Evolutionary conservation across 2,329 filamentous ascomycete genomes (phyloP).

Genomic region (Fusarium sulawesiense): DNA sequence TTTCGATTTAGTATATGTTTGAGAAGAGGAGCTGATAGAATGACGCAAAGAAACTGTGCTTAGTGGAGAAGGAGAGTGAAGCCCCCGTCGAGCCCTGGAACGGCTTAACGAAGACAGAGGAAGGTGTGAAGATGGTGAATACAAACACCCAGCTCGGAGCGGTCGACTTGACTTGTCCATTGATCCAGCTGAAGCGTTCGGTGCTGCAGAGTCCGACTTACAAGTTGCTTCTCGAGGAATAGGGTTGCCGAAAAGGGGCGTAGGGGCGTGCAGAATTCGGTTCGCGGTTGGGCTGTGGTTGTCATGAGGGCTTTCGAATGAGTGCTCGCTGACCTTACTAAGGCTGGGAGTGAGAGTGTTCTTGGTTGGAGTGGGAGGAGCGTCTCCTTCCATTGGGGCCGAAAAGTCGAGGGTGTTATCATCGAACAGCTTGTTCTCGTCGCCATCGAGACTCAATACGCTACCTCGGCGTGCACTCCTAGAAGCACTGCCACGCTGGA

Average conservation of each 20-base stretch:
- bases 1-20: constrained; percentile 63
- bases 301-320: constrained; percentile 53
- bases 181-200: constrained; percentile 26
- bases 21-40: constrained; percentile 48
- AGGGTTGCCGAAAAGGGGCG: constrained; percentile 55
- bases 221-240: constrained; percentile 55
- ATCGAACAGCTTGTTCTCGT: constrained; percentile 68
- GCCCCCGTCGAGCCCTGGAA: constrained; percentile 47
- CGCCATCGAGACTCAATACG: constrained; percentile 83
- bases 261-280: constrained; percentile 55
- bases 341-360: constrained; percentile 61
- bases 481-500: constrained; percentile 65
- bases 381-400: constrained; percentile 62
- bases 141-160: constrained; percentile 49
- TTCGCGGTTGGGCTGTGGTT: constrained; percentile 57
- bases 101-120: constrained; percentile 54
- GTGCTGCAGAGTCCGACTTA: constrained; percentile 55
- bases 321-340: constrained; percentile 53
- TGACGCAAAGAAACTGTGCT: constrained; percentile 44
- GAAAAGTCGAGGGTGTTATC: constrained; percentile 48
- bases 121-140: constrained; percentile 49
- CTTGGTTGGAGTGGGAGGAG: constrained; percentile 96
- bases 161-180: constrained; percentile 33
- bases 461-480: constrained; percentile 69
- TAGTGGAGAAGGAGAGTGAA: constrained; percentile 52